A percentile compares a stretch with the other conserved stretches of the same genome.
phyloP scores from a whole-genome alignment of 306 rosid genomes.

The Crataegus laevigata region DNA sequence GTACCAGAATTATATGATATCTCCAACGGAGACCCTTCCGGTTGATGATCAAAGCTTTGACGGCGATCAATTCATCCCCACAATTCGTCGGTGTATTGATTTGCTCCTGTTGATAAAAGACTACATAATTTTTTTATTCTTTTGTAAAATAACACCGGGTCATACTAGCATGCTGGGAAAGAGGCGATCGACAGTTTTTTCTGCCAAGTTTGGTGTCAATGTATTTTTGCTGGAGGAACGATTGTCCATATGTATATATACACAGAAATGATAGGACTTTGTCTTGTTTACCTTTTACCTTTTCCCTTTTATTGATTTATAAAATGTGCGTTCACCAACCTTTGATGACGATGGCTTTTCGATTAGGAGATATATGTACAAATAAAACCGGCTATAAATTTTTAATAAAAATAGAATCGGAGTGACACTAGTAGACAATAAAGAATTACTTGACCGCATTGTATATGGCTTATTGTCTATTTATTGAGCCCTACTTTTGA shows the following conservation, averaged over 20 bases:
- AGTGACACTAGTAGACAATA: too few relatives aligned
- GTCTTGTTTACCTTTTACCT: background rate
- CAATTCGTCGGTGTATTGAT: constrained; percentile 7
- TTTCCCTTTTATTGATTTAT: background rate
- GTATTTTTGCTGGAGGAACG: background rate
- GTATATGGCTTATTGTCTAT: too few relatives aligned
- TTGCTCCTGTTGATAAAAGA: constrained; percentile 1
- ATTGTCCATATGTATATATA: background rate
- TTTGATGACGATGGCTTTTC: background rate
- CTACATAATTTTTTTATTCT: constrained; percentile 24
- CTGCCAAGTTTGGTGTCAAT: background rate
- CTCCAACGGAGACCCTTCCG: constrained; percentile 2
- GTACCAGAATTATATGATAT: background rate
- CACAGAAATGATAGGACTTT: background rate
- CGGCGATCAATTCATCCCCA: background rate
- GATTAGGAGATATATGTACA: background rate
- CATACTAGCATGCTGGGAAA: constrained; percentile 4
- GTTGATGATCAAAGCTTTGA: background rate
- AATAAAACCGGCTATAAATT: too few relatives aligned
- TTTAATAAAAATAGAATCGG: too few relatives aligned
- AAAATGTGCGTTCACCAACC: background rate
- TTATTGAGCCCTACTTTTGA: too few relatives aligned
- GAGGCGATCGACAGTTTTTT: constrained; percentile 6
- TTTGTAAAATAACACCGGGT: background rate
- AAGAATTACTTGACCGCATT: too few relatives aligned